Evolutionary conservation across 805 yeast species (phyloP), one percentile per base, ranked within the genome.

Genomic region (Candida krabiensis): DNA sequence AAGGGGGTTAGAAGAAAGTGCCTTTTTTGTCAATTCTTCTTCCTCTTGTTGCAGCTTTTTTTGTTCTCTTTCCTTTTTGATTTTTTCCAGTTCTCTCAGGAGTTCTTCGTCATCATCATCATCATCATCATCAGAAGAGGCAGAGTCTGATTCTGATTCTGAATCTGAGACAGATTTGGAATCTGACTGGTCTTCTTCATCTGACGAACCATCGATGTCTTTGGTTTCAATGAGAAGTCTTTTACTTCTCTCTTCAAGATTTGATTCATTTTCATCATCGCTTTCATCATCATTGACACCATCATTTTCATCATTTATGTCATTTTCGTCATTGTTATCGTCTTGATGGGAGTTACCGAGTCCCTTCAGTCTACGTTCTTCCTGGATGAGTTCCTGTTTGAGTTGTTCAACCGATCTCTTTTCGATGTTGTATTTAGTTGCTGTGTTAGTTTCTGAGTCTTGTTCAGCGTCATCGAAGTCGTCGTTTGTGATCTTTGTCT

Each of bases 401-500:
- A 55, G 38, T 22, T 49, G 50, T 15, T 35, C 34, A 2, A 51
- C 58, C 19, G 44, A 33, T 24, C 35, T 34, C 41, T 38, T 43
- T 36, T 29, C 34, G 22, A 46, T 39, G 13, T 46, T 43, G 24
- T 40, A 47, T 44, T 78, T 83, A n/a, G n/a, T n/a, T n/a, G n/a
- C n/a, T n/a, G n/a, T n/a, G n/a, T n/a, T n/a, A n/a, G n/a, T n/a
- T n/a, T n/a, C n/a, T n/a, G n/a, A n/a, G 8, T 77, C 68, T 30
- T 74, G 77, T 35, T 67, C 71, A 12, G 67, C 75, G 50, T 73
- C 75, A 33, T 76, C 66, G 24, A 52, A 53, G 38, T 50, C 59
- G 16, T 16, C 41, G 29, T 46, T 55, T 48, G 27, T 49, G 32
- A 26, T 40, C 25, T 23, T 36, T 13, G 19, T 49, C 30, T 33